A percentile compares a stretch with the other conserved stretches of the same genome.
These are phyloP conservation scores for Adansonia gregorii DNA, from an alignment of 441 rosid species.

Conservation along the genomic window DNA sequence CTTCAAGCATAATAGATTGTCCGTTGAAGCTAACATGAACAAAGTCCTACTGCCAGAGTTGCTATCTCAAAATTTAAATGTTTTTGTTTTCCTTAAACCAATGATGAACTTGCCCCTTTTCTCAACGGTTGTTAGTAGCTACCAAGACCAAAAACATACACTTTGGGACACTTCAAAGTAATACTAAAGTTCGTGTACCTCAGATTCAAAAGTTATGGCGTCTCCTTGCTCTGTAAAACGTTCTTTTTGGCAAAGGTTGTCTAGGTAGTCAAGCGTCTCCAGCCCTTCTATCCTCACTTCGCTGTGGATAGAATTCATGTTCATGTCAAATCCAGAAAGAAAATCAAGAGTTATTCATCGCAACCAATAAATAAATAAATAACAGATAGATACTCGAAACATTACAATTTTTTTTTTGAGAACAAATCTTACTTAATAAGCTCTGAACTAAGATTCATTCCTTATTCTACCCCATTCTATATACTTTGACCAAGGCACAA, in stretches of 20 bases:
- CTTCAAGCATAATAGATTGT: background rate
- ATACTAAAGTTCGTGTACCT: slow-evolving; percentile 38
- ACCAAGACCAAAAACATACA: background rate
- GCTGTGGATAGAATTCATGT: slow-evolving; percentile 27
- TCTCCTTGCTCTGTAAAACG: slow-evolving; percentile 65
- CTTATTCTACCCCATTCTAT: background rate
- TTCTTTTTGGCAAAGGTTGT: slow-evolving; percentile 50
- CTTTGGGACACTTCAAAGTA: background rate
- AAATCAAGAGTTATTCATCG: background rate
- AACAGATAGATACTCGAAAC: no score
- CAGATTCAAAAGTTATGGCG: slow-evolving; percentile 57
- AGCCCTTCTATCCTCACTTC: slow-evolving; percentile 65
- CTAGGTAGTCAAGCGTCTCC: slow-evolving; percentile 63
- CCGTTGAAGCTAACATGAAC: background rate
- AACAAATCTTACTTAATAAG: background rate
- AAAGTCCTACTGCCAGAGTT: background rate
- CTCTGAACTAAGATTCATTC: background rate
- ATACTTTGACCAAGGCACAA: background rate
- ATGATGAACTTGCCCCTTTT: background rate
- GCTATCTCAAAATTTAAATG: background rate
- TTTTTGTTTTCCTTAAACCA: background rate
- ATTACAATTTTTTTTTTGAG: no score
- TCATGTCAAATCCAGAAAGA: slow-evolving; percentile 17
- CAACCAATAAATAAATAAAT: background rate
- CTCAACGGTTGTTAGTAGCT: background rate